Percentiles rank a stretch among this genome's conserved stretches.
Evolutionary conservation across 1,284 basidiomycete species (phyloP).

Genomic region (Ceratobasidium sp.): DNA sequence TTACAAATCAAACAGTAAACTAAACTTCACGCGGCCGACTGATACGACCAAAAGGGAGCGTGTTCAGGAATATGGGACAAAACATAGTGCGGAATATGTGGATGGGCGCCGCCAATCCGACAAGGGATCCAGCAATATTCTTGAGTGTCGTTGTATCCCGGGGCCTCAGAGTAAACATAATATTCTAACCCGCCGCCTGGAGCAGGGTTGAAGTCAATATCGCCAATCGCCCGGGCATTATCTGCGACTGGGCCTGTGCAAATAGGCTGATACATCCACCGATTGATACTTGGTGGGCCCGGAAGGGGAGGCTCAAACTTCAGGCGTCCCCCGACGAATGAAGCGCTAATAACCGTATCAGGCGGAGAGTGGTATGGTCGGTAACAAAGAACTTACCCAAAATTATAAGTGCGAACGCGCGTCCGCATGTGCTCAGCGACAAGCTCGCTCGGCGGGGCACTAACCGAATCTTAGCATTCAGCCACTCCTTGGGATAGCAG

Average conservation of each 20-base stretch:
- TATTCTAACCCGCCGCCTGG: not conserved
- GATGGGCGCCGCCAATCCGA: not conserved
- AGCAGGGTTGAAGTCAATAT: constrained; percentile 7
- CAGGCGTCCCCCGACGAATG: not conserved
- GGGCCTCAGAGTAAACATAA: not conserved
- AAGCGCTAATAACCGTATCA: not conserved
- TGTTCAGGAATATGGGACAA: not conserved
- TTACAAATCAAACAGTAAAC: too few species aligned
- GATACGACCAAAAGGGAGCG: not conserved
- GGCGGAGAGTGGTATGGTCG: not conserved
- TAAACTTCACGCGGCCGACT: not conserved
- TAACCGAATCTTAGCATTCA: not conserved
- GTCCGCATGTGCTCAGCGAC: not conserved
- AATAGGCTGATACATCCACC: not conserved
- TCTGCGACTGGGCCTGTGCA: not conserved
- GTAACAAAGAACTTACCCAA: not conserved
- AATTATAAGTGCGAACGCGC: not conserved
- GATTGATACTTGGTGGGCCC: not conserved
- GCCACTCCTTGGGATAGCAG: too few species aligned
- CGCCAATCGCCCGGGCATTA: not conserved
- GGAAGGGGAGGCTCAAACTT: constrained; percentile 1
- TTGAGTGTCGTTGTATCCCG: not conserved
- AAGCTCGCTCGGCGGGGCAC: not conserved
- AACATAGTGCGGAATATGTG: not conserved
- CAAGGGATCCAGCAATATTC: not conserved